Percentiles rank a stretch among this genome's conserved stretches.
These are phyloP conservation scores for Staphylotrichum longicolle DNA, from an alignment of 495 filamentous ascomycete genomes.

Conservation along the genomic window DNA sequence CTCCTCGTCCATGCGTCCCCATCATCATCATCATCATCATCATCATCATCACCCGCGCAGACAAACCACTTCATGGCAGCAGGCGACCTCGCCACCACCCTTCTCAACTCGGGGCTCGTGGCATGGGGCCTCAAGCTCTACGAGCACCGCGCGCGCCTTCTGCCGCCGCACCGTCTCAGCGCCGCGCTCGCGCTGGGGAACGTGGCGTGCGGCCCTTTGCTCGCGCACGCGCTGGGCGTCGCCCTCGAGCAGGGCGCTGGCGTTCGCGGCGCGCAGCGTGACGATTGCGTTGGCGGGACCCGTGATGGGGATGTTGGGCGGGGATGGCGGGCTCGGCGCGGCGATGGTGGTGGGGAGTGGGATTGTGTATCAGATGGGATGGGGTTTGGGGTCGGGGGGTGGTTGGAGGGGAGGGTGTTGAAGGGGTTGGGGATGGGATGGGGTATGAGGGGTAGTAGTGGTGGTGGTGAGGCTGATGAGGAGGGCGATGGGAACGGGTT, in stretches of 20 bases:
- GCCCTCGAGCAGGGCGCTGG: conserved; percentile 32
- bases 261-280: conserved; percentile 47
- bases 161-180: conserved; percentile 35
- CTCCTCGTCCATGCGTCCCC: conserved; percentile 13
- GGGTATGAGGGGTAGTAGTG: background rate
- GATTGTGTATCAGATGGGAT: conserved; percentile 46
- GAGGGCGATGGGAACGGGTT: background rate
- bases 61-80: conserved; percentile 33
- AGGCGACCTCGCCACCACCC: conserved; percentile 42
- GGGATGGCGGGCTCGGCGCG: conserved; percentile 44
- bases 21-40: conserved; percentile 22
- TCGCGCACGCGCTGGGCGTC: conserved; percentile 36
- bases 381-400: conserved; percentile 35
- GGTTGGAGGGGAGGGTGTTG: conserved; percentile 32
- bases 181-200: conserved; percentile 35
- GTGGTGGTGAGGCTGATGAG: conserved; percentile 8
- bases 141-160: conserved; percentile 43
- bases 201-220: conserved; percentile 37
- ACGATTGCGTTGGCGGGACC: conserved; percentile 44
- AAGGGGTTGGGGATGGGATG: background rate
- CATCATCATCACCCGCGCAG: background rate
- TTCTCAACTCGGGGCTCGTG: conserved; percentile 48
- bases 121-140: conserved; percentile 50
- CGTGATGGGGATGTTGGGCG: conserved; percentile 39
- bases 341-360: conserved; percentile 47